phyloP scores from a whole-genome alignment of 768 basidiomycete species.

The Leccinum imitatum region DNA sequence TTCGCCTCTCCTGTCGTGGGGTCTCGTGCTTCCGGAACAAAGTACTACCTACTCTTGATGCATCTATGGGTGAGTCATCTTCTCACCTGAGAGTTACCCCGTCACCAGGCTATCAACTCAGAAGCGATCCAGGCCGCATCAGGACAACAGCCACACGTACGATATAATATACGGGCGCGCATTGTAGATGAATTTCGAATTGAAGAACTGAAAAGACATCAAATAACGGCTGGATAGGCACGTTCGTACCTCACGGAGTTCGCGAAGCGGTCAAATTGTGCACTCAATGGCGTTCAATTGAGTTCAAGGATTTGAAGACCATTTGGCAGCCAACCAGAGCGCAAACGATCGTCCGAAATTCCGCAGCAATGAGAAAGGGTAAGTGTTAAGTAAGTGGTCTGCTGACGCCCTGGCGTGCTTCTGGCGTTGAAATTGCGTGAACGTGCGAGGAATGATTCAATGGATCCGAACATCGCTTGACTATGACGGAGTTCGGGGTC shows the following conservation, averaged over 20 bases:
- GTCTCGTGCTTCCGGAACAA: slow-evolving; percentile 1
- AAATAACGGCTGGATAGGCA: neutral
- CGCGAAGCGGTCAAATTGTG: neutral
- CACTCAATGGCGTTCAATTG: neutral
- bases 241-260: neutral
- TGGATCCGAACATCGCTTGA: neutral
- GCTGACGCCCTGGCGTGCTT: neutral
- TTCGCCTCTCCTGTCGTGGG: slow-evolving; percentile 8
- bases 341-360: neutral
- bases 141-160: neutral
- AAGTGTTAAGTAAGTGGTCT: neutral
- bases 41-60: neutral
- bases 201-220: neutral
- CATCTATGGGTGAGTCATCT: neutral
- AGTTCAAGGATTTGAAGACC: neutral
- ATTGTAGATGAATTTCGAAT: neutral
- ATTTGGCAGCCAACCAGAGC: neutral
- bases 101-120: neutral
- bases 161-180: neutral
- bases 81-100: neutral
- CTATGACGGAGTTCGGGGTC: neutral
- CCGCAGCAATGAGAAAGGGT: neutral
- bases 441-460: neutral
- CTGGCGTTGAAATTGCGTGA: neutral
- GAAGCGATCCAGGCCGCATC: neutral